Conservation (phyloP, 2,329 filamentous ascomycete genomes). For the Cadophora malorum region DNA sequence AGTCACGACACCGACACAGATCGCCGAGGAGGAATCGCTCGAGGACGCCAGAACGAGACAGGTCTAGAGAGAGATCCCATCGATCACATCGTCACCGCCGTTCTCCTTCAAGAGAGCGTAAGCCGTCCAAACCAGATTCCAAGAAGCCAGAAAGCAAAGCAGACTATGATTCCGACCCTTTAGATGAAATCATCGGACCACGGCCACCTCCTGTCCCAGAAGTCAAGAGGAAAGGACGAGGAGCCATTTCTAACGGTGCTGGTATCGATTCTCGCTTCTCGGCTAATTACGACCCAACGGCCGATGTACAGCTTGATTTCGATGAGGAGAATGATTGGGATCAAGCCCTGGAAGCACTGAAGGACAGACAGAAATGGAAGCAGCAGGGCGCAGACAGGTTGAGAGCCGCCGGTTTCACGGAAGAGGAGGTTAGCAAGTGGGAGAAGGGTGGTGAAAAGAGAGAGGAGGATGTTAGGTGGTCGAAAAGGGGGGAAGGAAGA, state of each 20-base stretch:
- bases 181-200: constrained; percentile 80
- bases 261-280: constrained; percentile 85
- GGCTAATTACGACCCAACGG: constrained; percentile 62
- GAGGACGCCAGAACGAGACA: constrained; percentile 33
- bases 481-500: constrained; percentile 54
- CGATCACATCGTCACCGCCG: constrained; percentile 23
- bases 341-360: constrained; percentile 76
- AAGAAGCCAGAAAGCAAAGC: constrained; percentile 28
- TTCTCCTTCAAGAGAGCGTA: constrained; percentile 29
- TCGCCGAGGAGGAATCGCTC: constrained; percentile 40
- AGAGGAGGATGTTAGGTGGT: constrained; percentile 75
- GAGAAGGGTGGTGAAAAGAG: constrained; percentile 65
- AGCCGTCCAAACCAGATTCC: constrained; percentile 11
- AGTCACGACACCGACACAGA: constrained; percentile 45
- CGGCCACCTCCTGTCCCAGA: constrained; percentile 57
- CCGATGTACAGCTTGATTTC: constrained; percentile 61
- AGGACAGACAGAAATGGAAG: constrained; percentile 81
- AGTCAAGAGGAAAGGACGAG: constrained; percentile 70
- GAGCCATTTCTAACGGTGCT: constrained; percentile 64
- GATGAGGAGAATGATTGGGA: constrained; percentile 74
- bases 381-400: constrained; percentile 78
- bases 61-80: constrained; percentile 28
- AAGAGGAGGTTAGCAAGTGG: constrained; percentile 76
- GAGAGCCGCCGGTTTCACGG: constrained; percentile 78
- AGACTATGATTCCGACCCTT: constrained; percentile 68